Percentiles rank a stretch among this genome's conserved stretches.
phyloP scores from a whole-genome alignment of 1,139 yeast genomes.

The Yarrowia galli region DNA sequence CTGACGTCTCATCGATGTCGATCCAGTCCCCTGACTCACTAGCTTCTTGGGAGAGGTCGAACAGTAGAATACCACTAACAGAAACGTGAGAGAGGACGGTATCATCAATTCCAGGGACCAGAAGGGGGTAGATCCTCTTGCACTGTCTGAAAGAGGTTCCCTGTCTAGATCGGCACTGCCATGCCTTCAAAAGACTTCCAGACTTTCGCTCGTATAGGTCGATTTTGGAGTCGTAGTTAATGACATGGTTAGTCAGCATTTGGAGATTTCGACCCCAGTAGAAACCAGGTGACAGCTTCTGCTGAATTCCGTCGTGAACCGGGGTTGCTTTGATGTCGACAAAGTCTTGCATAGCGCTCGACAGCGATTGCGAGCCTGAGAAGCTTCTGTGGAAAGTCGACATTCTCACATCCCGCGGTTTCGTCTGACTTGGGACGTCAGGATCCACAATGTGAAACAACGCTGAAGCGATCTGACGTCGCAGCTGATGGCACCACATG shows the following conservation, averaged over 20 bases:
- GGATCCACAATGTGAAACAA: constrained; percentile 67
- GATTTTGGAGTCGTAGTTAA: constrained; percentile 12
- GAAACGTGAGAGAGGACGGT: constrained; percentile 12
- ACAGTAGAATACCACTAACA: constrained; percentile 2
- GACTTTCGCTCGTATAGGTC: constrained; percentile 16
- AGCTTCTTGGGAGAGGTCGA: neutral
- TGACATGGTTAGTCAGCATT: constrained; percentile 6
- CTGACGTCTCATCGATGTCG: constrained; percentile 11
- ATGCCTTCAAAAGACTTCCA: constrained; percentile 13
- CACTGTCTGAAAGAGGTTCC: constrained; percentile 30
- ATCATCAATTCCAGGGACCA: neutral
- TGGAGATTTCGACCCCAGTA: constrained; percentile 30
- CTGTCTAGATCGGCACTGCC: constrained; percentile 27
- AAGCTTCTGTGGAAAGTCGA: constrained; percentile 58
- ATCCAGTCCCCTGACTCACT: constrained; percentile 17
- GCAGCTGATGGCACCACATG: constrained; percentile 94
- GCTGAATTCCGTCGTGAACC: neutral
- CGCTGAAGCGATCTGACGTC: constrained; percentile 66
- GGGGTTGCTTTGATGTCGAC: constrained; percentile 22
- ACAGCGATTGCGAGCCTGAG: constrained; percentile 61
- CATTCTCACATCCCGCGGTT: constrained; percentile 63
- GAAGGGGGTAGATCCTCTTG: constrained; percentile 10
- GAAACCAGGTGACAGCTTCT: neutral
- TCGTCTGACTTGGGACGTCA: constrained; percentile 60
- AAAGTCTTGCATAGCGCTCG: constrained; percentile 16